A percentile compares a stretch with the other conserved stretches of the same genome.
phyloP scores from a whole-genome alignment of 2,329 filamentous ascomycete genomes.

The Knufia fluminis region DNA sequence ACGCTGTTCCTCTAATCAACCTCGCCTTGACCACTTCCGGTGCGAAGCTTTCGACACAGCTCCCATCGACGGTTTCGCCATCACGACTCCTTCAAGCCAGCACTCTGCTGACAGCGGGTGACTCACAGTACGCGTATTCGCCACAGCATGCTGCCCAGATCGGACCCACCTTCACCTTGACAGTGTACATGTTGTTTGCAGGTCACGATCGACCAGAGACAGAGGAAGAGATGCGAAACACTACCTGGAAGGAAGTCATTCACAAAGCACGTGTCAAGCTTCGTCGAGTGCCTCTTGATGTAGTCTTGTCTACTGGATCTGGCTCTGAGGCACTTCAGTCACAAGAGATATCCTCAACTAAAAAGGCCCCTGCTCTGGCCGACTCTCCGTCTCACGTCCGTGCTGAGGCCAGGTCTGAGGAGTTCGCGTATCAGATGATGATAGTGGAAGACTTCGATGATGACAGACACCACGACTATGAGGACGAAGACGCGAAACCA shows the following conservation, averaged over 20 bases:
- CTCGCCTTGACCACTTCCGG: slow-evolving; percentile 91
- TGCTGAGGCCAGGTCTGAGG: slow-evolving; percentile 41
- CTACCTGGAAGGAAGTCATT: slow-evolving; percentile 92
- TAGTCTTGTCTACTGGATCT: slow-evolving; percentile 29
- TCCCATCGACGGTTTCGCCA: slow-evolving; percentile 77
- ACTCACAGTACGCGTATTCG: slow-evolving; percentile 66
- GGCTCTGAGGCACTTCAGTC: slow-evolving; percentile 29
- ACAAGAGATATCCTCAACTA: slow-evolving; percentile 18
- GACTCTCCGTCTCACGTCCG: slow-evolving; percentile 24
- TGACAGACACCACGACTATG: slow-evolving; percentile 56
- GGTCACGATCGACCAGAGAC: slow-evolving; percentile 58
- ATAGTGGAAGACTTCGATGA: slow-evolving; percentile 76
- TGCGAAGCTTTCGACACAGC: slow-evolving; percentile 68
- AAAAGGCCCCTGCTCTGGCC: neutral
- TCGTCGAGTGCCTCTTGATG: slow-evolving; percentile 56
- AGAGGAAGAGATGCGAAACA: slow-evolving; percentile 50
- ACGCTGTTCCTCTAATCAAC: slow-evolving; percentile 83
- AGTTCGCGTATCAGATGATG: slow-evolving; percentile 72
- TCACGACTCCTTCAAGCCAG: slow-evolving; percentile 87
- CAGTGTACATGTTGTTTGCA: slow-evolving; percentile 89
- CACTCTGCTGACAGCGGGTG: slow-evolving; percentile 77
- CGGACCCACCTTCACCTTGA: slow-evolving; percentile 75
- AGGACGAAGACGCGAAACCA: slow-evolving; percentile 49
- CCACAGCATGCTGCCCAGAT: slow-evolving; percentile 63
- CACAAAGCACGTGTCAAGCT: slow-evolving; percentile 85